phyloP scores from a whole-genome alignment of 2,329 filamentous ascomycete genomes.

The Cytospora leucostoma region DNA sequence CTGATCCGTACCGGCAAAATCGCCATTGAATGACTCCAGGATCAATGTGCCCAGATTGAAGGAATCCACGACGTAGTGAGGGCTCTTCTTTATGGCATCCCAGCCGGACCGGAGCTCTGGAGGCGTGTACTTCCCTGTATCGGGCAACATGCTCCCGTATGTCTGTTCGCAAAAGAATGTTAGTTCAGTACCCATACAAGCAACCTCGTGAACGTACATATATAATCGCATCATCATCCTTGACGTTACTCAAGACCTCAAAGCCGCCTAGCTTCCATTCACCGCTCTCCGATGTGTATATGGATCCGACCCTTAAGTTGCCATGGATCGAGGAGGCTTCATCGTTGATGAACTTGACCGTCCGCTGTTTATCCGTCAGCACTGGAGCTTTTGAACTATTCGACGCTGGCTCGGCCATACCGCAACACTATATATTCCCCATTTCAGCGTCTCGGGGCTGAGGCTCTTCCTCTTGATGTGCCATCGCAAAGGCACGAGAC shows the following conservation, averaged over 20 bases:
- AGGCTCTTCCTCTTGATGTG: slow-evolving; percentile 85
- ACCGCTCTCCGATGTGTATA: slow-evolving; percentile 93
- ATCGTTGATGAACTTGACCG: slow-evolving; percentile 92
- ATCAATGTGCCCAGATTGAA: slow-evolving; percentile 84
- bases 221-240: slow-evolving; percentile 91
- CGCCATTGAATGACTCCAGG: slow-evolving; percentile 89
- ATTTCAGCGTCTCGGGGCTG: slow-evolving; percentile 91
- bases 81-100: slow-evolving; percentile 84
- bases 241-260: slow-evolving; percentile 90
- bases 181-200: slow-evolving; percentile 13
- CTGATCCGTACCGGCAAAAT: slow-evolving; percentile 75
- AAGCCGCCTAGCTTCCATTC: slow-evolving; percentile 98
- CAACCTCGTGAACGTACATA: slow-evolving; percentile 58
- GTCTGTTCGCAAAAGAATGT: slow-evolving; percentile 54
- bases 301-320: slow-evolving; percentile 77
- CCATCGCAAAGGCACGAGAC: slow-evolving; percentile 84
- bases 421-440: slow-evolving; percentile 86
- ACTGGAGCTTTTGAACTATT: not conserved
- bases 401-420: slow-evolving; percentile 46
- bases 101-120: slow-evolving; percentile 91
- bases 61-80: slow-evolving; percentile 79
- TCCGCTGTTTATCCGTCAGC: slow-evolving; percentile 58
- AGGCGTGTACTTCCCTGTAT: slow-evolving; percentile 79
- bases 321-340: slow-evolving; percentile 93
- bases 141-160: slow-evolving; percentile 84